Base-by-base conservation (phyloP, 768 basidiomycete genomes). In the Lactarius trivialis region DNA sequence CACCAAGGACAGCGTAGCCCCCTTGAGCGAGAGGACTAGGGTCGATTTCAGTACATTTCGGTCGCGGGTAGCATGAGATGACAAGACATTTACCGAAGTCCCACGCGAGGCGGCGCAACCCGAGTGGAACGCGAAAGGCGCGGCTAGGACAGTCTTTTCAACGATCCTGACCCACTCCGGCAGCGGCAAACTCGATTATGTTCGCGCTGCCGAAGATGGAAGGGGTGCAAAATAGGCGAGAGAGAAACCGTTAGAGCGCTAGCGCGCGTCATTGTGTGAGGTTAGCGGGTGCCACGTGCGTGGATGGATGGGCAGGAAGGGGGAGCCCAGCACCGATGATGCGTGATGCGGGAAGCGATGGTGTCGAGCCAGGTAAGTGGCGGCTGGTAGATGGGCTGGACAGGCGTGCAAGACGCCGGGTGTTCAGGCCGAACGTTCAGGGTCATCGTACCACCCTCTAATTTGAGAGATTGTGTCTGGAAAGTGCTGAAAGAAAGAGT, bases 361-460 rank as follows among this genome's bases (percentile, higher is more conserved):
- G 93, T 97, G 5, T 76, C 81, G 58, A 91, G 15, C 91, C 92
- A 96, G 37, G 96, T 98, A 52, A 98, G 75, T 75, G 98, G 92
- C 2, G 89, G 90, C 71, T 95, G 88, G 77, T 99, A 99, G 76
- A 99, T 98, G 97, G 97, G 70, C 89, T 91, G 65, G 82, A 89
- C 19, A 97, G 96, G n/a, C 97, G 88, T 54, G 79, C 78, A 54
- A 91, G 76, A 66, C 97, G 89, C 74, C 98, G 95, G 67, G 82
- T 74, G 80, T 98, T 96, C 69, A n/a, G n/a, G n/a, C n/a, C n/a
- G n/a, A n/a, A n/a, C n/a, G n/a, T n/a, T n/a, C n/a, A 98, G 79
- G 65, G 93, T 88, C 4, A 78, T 79, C 37, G 76, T 71, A 11
- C 78, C 76, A 0, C 83, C 80, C 0, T 85, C 78, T 1, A 87